These are phyloP conservation scores for Penicillium sp. DNA, from an alignment of 2,329 filamentous ascomycete genomes.

Conservation along the genomic window DNA sequence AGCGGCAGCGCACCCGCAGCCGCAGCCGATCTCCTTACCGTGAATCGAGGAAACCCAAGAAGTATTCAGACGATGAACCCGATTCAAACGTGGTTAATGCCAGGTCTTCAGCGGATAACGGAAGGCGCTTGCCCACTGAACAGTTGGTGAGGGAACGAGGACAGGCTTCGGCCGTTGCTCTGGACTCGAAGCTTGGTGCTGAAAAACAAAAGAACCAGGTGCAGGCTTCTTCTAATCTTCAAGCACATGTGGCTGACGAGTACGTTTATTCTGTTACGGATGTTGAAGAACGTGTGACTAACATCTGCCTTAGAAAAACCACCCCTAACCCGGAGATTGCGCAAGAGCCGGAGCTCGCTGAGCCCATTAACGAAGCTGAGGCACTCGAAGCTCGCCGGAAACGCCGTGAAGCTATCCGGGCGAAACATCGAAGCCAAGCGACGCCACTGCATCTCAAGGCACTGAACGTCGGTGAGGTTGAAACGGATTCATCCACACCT, in stretches of 20 bases:
- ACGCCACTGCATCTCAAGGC: slow-evolving; percentile 74
- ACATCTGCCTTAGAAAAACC: slow-evolving; percentile 19
- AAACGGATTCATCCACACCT: slow-evolving; percentile 54
- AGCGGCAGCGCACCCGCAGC: slow-evolving; percentile 57
- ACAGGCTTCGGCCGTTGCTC: slow-evolving; percentile 56
- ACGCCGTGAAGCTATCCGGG: slow-evolving; percentile 78
- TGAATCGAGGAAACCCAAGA: slow-evolving; percentile 38
- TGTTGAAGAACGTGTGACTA: slow-evolving; percentile 8
- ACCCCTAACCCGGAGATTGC: slow-evolving; percentile 11
- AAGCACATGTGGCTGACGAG: slow-evolving; percentile 37
- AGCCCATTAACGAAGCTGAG: slow-evolving; percentile 73
- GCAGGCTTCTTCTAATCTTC: slow-evolving; percentile 46
- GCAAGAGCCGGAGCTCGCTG: slow-evolving; percentile 47
- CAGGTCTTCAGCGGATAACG: slow-evolving; percentile 31
- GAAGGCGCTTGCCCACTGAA: slow-evolving; percentile 55
- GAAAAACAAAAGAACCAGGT: slow-evolving; percentile 64
- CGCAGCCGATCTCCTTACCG: slow-evolving; percentile 50
- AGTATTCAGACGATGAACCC: slow-evolving; percentile 39
- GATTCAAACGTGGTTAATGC: slow-evolving; percentile 27
- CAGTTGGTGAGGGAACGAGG: slow-evolving; percentile 64
- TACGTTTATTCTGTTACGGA: slow-evolving; percentile 35
- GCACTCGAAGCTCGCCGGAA: slow-evolving; percentile 82
- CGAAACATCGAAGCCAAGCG: slow-evolving; percentile 70
- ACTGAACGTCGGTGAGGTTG: slow-evolving; percentile 59
- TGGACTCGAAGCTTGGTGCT: slow-evolving; percentile 62